These are phyloP conservation scores for Apium graveolens DNA, from an alignment of 129 eudicot genomes.

Conservation along the genomic window DNA sequence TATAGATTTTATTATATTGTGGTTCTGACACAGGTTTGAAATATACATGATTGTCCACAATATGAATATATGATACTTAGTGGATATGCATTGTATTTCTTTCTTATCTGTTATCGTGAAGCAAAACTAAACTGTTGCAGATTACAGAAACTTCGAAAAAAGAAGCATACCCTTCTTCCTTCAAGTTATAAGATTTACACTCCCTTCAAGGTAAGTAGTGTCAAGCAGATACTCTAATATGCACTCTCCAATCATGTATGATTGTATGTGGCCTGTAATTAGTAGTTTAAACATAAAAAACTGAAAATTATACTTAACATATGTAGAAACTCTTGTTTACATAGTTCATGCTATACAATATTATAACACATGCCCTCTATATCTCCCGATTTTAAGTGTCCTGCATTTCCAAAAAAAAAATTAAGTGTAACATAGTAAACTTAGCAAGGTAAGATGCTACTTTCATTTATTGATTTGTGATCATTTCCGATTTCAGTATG, in stretches of 20 bases:
- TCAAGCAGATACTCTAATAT: neutral
- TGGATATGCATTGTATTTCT: neutral
- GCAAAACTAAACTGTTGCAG: neutral
- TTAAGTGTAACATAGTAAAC: neutral
- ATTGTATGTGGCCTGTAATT: neutral
- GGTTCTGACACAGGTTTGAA: slow-evolving; percentile 10
- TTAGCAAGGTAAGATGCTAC: neutral
- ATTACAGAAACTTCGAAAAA: neutral
- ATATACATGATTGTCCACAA: slow-evolving; percentile 1
- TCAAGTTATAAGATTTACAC: neutral
- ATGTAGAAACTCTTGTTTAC: neutral
- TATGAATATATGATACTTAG: neutral
- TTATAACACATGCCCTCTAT: neutral
- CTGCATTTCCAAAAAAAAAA: neutral
- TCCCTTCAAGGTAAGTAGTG: neutral
- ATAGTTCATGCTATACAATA: neutral
- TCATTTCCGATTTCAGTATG: neutral
- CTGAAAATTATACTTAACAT: neutral
- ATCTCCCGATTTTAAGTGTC: neutral
- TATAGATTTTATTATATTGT: neutral
- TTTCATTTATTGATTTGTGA: neutral
- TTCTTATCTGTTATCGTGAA: neutral
- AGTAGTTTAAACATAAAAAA: neutral
- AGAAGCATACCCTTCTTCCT: neutral
- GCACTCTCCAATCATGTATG: neutral